Evolutionary conservation across 129 eudicot genomes (phyloP), one percentile per base, ranked within the genome.

Genomic region (Chrysanthemum makinoi): DNA sequence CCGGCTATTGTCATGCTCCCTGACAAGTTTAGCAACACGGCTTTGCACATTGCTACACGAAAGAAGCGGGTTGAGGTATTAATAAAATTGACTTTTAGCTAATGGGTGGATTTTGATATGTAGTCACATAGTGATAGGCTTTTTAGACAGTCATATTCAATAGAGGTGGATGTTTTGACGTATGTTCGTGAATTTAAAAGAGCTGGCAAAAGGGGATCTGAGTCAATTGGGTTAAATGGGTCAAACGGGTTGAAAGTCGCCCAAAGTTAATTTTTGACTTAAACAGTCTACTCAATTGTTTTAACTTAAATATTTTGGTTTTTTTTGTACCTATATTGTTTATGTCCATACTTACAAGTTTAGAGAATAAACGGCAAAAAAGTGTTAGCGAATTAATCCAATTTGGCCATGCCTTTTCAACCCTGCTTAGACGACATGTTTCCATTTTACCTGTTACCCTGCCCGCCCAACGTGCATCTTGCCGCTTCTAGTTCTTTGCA

Each of bases 1-100:
- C 79, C 89, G 15, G 85, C 89, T 48, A 87, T 85, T 65, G 87
- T 87, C 16, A 90, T 87, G 89, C 86, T 89, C 9, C 94, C 90
- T 0, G 96, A 89, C 75, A 86, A 74, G 83, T 84, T 85, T 70
- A 91, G 95, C 19, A 90, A 85, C 73, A 83, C 85, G 3, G 85
- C 89, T 49, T 78, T 90, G 68, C 95, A 87, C 72, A 78, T 85
- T 11, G 91, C 95, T 51, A 67, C 91, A 44, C 62, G 87, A 63
- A 87, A 90, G 74, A 90, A 85, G 57, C 82, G 95, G 4, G 73
- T 72, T 0, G 88, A 90, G 94, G 91, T 90, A 84, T 43, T 73
- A 16, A 1, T 35, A 4, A 28, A 5, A 57, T 30, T 12, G 39
- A 48, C n/a, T 44, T 77, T 33, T 9, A 76, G 43, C 33, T 53